Evolutionary conservation across 306 rosid genomes (phyloP).

Genomic region (Macrotyloma uniflorum): DNA sequence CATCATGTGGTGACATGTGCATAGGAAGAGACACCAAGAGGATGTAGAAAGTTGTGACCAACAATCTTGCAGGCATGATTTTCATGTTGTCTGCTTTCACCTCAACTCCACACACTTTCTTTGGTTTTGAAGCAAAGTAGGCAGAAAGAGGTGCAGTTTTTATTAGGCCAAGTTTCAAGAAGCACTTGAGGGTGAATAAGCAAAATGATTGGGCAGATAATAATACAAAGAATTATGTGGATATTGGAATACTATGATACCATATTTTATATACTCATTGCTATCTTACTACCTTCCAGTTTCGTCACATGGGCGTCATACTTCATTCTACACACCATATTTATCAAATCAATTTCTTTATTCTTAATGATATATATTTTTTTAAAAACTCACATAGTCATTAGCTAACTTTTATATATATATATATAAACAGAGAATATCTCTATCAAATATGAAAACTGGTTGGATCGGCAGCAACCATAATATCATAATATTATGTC

Average conservation of each 20-base stretch:
- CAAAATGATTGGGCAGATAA: neutral
- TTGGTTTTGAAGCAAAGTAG: conserved; percentile 18
- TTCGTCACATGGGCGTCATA: conserved; percentile 35
- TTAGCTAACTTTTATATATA: no score
- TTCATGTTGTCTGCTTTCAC: conserved; percentile 40
- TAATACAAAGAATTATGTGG: conserved; percentile 2
- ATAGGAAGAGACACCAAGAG: conserved; percentile 41
- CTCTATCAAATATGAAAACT: no score
- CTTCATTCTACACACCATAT: neutral
- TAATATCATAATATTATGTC: no score
- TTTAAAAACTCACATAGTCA: no score
- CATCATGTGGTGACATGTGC: conserved; percentile 32
- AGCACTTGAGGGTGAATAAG: neutral
- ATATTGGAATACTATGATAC: conserved; percentile 1
- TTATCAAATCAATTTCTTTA: neutral
- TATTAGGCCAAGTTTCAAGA: conserved; percentile 6
- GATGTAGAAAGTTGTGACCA: conserved; percentile 41
- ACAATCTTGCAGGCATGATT: conserved; percentile 20
- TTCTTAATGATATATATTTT: neutral
- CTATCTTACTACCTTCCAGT: neutral
- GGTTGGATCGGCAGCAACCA: no score
- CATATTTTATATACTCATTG: neutral
- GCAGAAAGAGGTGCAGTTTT: conserved; percentile 19
- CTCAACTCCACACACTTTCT: neutral
- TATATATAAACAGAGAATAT: no score